phyloP scores from a whole-genome alignment of 23 red algal species.

The Gracilaria domingensis region DNA sequence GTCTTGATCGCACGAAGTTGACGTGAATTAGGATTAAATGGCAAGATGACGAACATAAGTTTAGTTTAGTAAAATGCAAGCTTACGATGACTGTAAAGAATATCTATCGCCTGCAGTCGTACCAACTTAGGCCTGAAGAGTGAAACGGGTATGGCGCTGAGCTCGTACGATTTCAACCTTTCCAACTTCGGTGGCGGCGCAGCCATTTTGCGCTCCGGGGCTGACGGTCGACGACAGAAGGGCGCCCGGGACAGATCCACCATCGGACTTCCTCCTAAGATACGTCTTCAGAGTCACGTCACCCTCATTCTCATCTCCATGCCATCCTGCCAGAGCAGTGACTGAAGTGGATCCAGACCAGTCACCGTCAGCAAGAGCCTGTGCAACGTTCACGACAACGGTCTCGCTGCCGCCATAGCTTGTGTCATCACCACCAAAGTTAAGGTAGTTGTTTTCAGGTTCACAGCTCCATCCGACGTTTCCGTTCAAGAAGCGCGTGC shows the following conservation, averaged over 20 bases:
- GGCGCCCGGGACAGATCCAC: neutral
- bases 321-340: constrained; percentile 2
- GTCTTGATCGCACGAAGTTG: too few relatives aligned
- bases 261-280: neutral
- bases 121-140: constrained; percentile 19
- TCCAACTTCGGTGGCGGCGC: constrained; percentile 18
- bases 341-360: constrained; percentile 22
- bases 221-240: constrained; percentile 7
- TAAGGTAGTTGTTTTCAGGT: neutral
- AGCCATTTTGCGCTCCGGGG: constrained; percentile 3
- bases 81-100: too few relatives aligned
- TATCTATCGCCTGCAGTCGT: too few relatives aligned
- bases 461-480: constrained; percentile 32
- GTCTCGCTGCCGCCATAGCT: constrained; percentile 20
- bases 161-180: neutral
- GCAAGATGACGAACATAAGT: too few relatives aligned
- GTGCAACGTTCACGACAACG: neutral
- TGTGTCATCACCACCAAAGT: constrained; percentile 29
- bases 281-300: constrained; percentile 6
- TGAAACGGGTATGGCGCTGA: constrained; percentile 24
- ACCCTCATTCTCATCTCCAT: constrained; percentile 29
- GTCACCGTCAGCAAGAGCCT: neutral
- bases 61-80: too few relatives aligned
- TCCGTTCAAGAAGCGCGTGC: constrained; percentile 27
- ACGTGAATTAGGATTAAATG: too few relatives aligned